These are phyloP conservation scores for Sclerotinia spermophila DNA, from an alignment of 2,329 filamentous ascomycete genomes.

Conservation along the genomic window DNA sequence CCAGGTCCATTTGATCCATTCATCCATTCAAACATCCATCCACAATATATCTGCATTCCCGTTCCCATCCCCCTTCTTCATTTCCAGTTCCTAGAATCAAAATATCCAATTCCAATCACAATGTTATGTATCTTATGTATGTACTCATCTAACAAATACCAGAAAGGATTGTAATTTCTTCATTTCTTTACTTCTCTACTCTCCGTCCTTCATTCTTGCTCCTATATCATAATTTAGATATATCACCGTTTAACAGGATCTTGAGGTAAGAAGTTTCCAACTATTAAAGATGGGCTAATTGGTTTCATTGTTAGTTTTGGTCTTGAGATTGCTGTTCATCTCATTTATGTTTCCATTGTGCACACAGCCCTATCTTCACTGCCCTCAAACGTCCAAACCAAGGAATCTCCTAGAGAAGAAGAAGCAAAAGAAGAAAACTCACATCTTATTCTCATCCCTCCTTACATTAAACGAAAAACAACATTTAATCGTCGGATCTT, in stretches of 20 bases:
- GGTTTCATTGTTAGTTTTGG: not conserved
- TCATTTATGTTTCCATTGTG: not conserved
- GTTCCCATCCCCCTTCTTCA: not conserved
- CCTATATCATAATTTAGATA: constrained; percentile 27
- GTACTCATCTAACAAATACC: constrained; percentile 15
- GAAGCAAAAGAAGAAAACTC: constrained; percentile 41
- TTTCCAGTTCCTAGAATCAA: not conserved
- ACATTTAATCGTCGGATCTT: constrained; percentile 75
- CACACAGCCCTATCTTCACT: not conserved
- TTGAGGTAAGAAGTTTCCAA: constrained; percentile 94
- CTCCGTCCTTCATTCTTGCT: constrained; percentile 17
- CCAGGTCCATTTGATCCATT: not conserved
- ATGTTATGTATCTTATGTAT: constrained; percentile 9
- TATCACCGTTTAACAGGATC: constrained; percentile 52
- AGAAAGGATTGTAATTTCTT: not conserved
- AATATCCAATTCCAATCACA: not conserved
- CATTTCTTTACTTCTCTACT: not conserved
- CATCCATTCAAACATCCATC: not conserved
- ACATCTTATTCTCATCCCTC: constrained; percentile 95
- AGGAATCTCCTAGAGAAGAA: not conserved
- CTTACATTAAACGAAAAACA: constrained; percentile 98
- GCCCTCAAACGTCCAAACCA: no score
- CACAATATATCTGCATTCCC: not conserved
- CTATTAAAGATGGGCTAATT: constrained; percentile 80
- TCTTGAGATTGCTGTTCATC: not conserved